phyloP scores from a whole-genome alignment of 495 filamentous ascomycete genomes.

The Cudoniella acicularis region DNA sequence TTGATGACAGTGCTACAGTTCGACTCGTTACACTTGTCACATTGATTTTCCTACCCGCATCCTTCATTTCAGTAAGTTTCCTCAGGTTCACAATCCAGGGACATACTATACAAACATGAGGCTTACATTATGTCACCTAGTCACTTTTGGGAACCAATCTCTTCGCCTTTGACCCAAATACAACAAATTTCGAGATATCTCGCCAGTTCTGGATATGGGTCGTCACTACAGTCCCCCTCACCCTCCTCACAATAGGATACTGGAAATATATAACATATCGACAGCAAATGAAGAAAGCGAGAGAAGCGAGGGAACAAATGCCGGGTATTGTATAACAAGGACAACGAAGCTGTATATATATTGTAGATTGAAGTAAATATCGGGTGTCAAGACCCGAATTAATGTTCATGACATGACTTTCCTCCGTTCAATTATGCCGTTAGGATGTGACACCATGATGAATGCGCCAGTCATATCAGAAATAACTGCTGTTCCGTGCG shows the following conservation, averaged over 20 bases:
- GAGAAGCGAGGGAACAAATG: background rate
- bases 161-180: constrained; percentile 29
- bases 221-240: constrained; percentile 27
- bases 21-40: constrained; percentile 10
- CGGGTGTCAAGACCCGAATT: background rate
- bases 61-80: constrained; percentile 12
- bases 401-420: background rate
- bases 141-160: constrained; percentile 40
- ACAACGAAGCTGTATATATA: too few species aligned
- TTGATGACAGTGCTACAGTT: constrained; percentile 17
- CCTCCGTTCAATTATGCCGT: background rate
- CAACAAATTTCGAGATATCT: constrained; percentile 21
- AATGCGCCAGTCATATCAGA: background rate
- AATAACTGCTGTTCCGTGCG: background rate
- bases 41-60: constrained; percentile 12
- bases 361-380: too few species aligned
- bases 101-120: background rate
- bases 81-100: background rate
- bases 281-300: background rate
- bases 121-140: constrained; percentile 19
- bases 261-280: constrained; percentile 15
- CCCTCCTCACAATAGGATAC: constrained; percentile 26
- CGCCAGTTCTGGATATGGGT: constrained; percentile 39
- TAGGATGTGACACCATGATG: constrained; percentile 3
- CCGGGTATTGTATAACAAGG: background rate